A percentile compares a stretch with the other conserved stretches of the same genome.
Conservation (phyloP, 352 stramenopile genomes). For the Globisporangium paroecandrum region DNA sequence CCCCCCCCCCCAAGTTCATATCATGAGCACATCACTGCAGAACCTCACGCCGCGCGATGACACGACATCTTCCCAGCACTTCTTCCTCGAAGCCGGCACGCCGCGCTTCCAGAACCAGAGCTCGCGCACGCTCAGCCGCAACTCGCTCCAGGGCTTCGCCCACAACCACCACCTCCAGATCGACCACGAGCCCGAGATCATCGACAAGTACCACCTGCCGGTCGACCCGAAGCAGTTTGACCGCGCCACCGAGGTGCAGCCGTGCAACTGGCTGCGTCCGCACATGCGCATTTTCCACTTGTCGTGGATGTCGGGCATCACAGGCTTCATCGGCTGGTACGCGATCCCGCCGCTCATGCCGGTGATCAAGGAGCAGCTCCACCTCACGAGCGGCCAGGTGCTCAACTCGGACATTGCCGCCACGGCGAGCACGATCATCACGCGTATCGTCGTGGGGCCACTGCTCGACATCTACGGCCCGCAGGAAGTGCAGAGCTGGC, state of each 20-base stretch:
- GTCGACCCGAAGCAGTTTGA: slow-evolving; percentile 61
- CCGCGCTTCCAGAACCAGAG: slow-evolving; percentile 4
- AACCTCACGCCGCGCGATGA: slow-evolving; percentile 10
- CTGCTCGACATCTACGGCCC: slow-evolving; percentile 91
- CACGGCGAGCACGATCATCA: slow-evolving; percentile 90
- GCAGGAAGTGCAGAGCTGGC: slow-evolving; percentile 69
- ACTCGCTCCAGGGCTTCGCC: background rate
- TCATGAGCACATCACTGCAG: background rate
- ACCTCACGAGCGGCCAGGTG: slow-evolving; percentile 84
- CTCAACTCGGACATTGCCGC: slow-evolving; percentile 91
- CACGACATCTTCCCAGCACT: background rate
- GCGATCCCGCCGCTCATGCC: slow-evolving; percentile 92
- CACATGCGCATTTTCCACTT: slow-evolving; percentile 95
- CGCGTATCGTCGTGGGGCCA: slow-evolving; percentile 90
- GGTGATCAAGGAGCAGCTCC: slow-evolving; percentile 85
- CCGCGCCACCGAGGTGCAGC: slow-evolving; percentile 73
- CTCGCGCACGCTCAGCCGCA: background rate
- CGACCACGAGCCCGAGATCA: slow-evolving; percentile 16
- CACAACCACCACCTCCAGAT: slow-evolving; percentile 12
- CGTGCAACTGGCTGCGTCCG: slow-evolving; percentile 74
- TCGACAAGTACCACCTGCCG: slow-evolving; percentile 37
- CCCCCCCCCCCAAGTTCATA: background rate
- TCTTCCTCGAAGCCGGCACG: slow-evolving; percentile 6
- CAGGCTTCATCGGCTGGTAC: slow-evolving; percentile 94
- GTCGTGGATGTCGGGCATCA: slow-evolving; percentile 91